Evolutionary conservation across 140 eudicot species (phyloP).

Genomic region (Senecio squalidus): DNA sequence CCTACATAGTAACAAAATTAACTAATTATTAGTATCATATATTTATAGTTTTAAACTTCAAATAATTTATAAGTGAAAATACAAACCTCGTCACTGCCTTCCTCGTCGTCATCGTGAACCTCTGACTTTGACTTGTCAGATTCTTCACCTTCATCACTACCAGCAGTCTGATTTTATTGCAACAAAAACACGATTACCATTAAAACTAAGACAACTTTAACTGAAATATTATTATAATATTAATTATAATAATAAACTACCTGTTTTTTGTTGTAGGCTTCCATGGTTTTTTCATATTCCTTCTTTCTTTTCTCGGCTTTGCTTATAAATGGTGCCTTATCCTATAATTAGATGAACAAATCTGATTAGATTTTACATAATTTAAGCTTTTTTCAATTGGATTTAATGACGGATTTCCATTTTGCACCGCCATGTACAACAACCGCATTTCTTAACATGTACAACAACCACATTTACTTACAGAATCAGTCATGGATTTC

Average conservation of each 20-base stretch:
- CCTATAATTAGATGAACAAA: conserved; percentile 28
- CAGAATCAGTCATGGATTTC: conserved; percentile 64
- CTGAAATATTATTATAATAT: not conserved
- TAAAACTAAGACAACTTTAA: no score
- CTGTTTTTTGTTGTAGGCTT: conserved; percentile 59
- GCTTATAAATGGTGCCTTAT: conserved; percentile 57
- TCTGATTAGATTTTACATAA: not conserved
- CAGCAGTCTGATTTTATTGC: conserved; percentile 26
- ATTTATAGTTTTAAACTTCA: not conserved
- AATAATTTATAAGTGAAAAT: not conserved
- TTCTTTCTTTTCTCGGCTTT: conserved; percentile 79
- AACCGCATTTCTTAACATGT: no score
- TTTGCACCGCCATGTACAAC: no score
- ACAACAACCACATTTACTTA: no score
- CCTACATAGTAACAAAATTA: conserved; percentile 19
- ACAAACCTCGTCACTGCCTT: conserved; percentile 71
- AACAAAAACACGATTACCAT: not conserved
- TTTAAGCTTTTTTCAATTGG: no score
- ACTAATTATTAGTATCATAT: no score
- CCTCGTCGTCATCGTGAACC: conserved; percentile 66
- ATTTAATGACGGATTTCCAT: accelerated
- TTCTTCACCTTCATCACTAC: conserved; percentile 40
- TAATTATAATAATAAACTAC: conserved; percentile 4
- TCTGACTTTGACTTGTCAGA: conserved; percentile 86
- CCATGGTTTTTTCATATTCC: conserved; percentile 54